phyloP scores from a whole-genome alignment of 2,329 filamentous ascomycete genomes.

The Fusarium lyarnte region DNA sequence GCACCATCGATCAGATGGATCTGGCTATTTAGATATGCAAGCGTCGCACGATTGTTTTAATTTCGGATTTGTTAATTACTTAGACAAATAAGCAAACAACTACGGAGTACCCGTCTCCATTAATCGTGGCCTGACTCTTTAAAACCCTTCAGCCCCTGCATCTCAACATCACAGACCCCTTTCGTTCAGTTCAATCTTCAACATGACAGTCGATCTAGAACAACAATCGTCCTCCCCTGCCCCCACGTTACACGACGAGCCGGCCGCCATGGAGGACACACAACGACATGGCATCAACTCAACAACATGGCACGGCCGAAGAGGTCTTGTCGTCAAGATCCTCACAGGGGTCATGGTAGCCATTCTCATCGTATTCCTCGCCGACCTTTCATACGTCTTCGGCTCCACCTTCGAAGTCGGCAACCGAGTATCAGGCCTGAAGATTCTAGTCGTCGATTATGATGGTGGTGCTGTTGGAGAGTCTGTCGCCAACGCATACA shows the following conservation, averaged over 20 bases:
- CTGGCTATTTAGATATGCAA: slow-evolving; percentile 5
- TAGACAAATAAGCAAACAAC: background rate
- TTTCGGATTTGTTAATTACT: background rate
- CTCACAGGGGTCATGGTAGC: slow-evolving; percentile 27
- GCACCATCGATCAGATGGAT: background rate
- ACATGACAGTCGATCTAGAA: slow-evolving; percentile 6
- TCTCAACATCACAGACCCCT: background rate
- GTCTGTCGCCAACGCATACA: slow-evolving; percentile 47
- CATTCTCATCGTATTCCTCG: slow-evolving; percentile 37
- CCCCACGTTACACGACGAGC: slow-evolving; percentile 25
- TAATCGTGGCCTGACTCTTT: background rate
- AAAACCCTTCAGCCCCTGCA: background rate
- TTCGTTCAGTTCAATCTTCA: background rate
- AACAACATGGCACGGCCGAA: slow-evolving; percentile 17
- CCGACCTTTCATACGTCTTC: slow-evolving; percentile 47
- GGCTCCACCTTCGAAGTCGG: slow-evolving; percentile 44
- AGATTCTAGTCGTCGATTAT: slow-evolving; percentile 46
- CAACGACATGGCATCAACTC: slow-evolving; percentile 18
- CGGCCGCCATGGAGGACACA: background rate
- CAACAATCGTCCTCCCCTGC: slow-evolving; percentile 25
- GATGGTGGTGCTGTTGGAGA: slow-evolving; percentile 48
- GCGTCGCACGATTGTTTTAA: background rate
- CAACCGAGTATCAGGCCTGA: slow-evolving; percentile 38
- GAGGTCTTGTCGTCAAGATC: slow-evolving; percentile 10
- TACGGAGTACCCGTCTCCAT: background rate